Conservation (phyloP, 2,329 filamentous ascomycete genomes). For the Diaporthe citriasiana region DNA sequence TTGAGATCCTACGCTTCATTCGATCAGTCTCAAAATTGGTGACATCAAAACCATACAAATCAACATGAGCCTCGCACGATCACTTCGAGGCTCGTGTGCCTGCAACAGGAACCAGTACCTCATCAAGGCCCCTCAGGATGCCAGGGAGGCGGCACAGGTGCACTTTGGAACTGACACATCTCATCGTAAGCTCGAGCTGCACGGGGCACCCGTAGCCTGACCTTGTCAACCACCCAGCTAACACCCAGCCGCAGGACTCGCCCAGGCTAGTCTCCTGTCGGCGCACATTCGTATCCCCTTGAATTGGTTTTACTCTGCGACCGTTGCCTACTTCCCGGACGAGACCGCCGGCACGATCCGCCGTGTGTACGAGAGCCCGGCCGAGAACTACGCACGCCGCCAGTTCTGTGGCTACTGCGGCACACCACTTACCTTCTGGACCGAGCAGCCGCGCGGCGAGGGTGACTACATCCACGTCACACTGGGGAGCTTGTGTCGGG, state of each 20-base stretch:
- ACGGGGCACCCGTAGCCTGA: neutral
- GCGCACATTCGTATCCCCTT: conserved; percentile 89
- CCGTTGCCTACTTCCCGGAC: conserved; percentile 82
- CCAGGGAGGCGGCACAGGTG: conserved; percentile 72
- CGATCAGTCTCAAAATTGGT: neutral
- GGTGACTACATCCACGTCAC: conserved; percentile 85
- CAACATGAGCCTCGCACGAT: conserved; percentile 63
- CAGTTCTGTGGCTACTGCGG: conserved; percentile 95
- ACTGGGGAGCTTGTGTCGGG: conserved; percentile 79
- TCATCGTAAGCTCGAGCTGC: conserved; percentile 73
- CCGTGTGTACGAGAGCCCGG: conserved; percentile 73
- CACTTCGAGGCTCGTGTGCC: conserved; percentile 82
- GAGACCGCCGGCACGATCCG: conserved; percentile 79
- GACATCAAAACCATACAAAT: neutral
- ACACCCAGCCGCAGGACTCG: conserved; percentile 63
- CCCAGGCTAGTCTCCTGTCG: conserved; percentile 79
- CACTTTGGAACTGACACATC: conserved; percentile 80
- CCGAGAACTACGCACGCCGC: conserved; percentile 72
- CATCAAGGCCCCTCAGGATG: conserved; percentile 75
- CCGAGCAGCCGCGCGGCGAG: conserved; percentile 77
- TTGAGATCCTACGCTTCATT: neutral
- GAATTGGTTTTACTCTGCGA: conserved; percentile 82
- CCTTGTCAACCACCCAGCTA: conserved; percentile 34
- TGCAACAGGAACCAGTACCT: conserved; percentile 90
- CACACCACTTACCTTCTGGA: conserved; percentile 87